phyloP scores from a whole-genome alignment of 2,329 filamentous ascomycete species.

The Waltergamsia citrina region DNA sequence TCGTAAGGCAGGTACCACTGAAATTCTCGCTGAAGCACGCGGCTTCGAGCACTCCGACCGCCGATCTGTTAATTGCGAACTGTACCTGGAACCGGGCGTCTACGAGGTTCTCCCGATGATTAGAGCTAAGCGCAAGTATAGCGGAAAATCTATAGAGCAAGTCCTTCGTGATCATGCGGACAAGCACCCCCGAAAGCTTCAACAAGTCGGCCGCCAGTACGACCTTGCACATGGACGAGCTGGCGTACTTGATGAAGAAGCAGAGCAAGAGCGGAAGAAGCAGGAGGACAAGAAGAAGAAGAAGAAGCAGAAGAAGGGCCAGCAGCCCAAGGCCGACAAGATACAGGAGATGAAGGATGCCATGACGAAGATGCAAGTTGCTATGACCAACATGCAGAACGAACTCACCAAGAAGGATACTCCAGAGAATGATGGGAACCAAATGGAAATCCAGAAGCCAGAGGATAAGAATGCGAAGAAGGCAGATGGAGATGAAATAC shows the following conservation, averaged over 20 bases:
- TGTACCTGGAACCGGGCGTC: conserved; percentile 57
- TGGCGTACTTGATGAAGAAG: conserved; percentile 40
- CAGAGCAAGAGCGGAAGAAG: conserved; percentile 18
- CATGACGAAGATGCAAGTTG: conserved; percentile 14
- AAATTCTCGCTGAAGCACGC: conserved; percentile 1
- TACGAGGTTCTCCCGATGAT: conserved; percentile 65
- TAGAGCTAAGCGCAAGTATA: conserved; percentile 38
- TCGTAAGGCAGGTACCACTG: conserved; percentile 12
- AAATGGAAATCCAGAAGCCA: conserved; percentile 3
- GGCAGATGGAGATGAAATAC: conserved; percentile 2
- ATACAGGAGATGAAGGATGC: conserved; percentile 11
- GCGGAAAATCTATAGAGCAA: conserved; percentile 43
- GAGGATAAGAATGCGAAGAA: conserved; percentile 9
- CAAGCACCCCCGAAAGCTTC: conserved; percentile 51
- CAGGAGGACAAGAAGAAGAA: conserved; percentile 14
- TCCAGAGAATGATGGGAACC: conserved; percentile 2
- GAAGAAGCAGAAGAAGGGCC: conserved; percentile 11
- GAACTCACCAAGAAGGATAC: not conserved
- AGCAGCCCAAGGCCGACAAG: conserved; percentile 7
- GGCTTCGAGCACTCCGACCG: conserved; percentile 29
- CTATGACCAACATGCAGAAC: conserved; percentile 7
- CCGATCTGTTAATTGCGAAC: conserved; percentile 61
- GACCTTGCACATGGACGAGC: conserved; percentile 53
- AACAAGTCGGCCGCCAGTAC: conserved; percentile 48
- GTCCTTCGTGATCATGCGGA: conserved; percentile 39